Evolutionary conservation across 139 green algal species (phyloP).

Genomic region (Deuterostichococcus epilithicus): DNA sequence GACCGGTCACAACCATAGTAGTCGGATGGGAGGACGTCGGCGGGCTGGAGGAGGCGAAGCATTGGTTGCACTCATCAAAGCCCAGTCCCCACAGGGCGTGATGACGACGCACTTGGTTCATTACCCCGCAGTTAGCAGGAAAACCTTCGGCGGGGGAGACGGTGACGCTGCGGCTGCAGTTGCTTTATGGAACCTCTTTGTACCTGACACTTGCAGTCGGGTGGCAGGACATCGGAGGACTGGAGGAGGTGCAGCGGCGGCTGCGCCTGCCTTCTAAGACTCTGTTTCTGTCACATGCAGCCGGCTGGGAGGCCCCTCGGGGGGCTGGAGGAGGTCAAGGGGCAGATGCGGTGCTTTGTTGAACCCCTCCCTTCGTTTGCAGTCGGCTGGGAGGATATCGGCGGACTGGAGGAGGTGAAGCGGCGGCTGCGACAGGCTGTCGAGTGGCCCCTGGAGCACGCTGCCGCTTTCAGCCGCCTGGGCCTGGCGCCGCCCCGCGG

Average conservation of each 20-base stretch:
- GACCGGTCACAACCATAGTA: too few species aligned
- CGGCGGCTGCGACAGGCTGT: constrained; percentile 66
- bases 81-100: too few species aligned
- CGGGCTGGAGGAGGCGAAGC: constrained; percentile 71
- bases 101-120: too few species aligned
- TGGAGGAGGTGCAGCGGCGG: constrained; percentile 64
- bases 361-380: not conserved
- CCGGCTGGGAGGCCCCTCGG: constrained; percentile 60
- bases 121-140: too few species aligned
- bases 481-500: constrained; percentile 65
- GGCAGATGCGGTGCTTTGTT: too few species aligned
- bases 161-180: too few species aligned
- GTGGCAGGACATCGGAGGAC: constrained; percentile 80
- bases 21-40: constrained; percentile 75
- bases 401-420: constrained; percentile 75
- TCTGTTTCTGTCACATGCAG: constrained; percentile 65
- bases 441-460: constrained; percentile 77
- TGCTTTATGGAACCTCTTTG: too few species aligned
- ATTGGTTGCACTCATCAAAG: too few species aligned
- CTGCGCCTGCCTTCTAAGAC: constrained; percentile 77
- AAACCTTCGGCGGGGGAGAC: too few species aligned
- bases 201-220: too few species aligned
- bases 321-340: not conserved
- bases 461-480: constrained; percentile 64
- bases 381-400: constrained; percentile 72